Percentiles rank a stretch among this genome's conserved stretches.
phyloP scores from a whole-genome alignment of 306 rosid genomes.

The Gillenia trifoliata region DNA sequence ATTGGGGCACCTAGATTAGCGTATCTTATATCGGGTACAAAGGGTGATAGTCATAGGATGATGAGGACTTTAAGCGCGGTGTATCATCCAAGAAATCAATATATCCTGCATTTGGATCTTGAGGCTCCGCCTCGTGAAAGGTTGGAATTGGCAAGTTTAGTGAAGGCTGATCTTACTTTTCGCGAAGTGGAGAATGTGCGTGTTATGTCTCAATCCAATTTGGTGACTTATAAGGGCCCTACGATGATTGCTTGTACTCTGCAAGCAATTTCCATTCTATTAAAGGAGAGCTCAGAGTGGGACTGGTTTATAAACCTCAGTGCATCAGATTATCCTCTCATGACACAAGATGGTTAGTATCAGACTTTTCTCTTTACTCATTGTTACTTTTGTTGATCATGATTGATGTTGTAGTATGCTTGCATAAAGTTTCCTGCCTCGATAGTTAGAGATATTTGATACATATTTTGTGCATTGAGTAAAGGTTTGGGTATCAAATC shows the following conservation, averaged over 20 bases:
- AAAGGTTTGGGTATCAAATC: neutral
- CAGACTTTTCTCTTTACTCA: conserved; percentile 6
- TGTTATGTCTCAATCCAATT: conserved; percentile 72
- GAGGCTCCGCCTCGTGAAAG: conserved; percentile 99
- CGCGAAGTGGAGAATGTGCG: conserved; percentile 84
- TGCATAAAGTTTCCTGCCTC: conserved; percentile 14
- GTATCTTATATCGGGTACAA: conserved; percentile 92
- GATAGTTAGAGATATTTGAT: conserved; percentile 1
- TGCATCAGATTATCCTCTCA: conserved; percentile 97
- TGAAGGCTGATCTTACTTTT: conserved; percentile 76
- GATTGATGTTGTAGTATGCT: neutral
- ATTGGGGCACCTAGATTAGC: conserved; percentile 71
- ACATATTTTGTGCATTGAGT: neutral
- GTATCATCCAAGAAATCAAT: conserved; percentile 90
- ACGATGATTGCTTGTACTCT: conserved; percentile 97
- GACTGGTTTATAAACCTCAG: conserved; percentile 96
- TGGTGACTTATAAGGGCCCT: conserved; percentile 98
- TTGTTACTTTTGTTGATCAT: neutral
- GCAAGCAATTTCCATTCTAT: conserved; percentile 84
- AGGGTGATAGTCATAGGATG: conserved; percentile 94
- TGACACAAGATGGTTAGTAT: conserved; percentile 92
- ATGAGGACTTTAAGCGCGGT: conserved; percentile 92
- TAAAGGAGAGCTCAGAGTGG: conserved; percentile 73
- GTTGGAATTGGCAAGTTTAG: conserved; percentile 77
- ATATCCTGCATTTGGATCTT: conserved; percentile 87